Evolutionary conservation across 345 rosid genomes (phyloP).

Genomic region (Anastatica hierochuntica): DNA sequence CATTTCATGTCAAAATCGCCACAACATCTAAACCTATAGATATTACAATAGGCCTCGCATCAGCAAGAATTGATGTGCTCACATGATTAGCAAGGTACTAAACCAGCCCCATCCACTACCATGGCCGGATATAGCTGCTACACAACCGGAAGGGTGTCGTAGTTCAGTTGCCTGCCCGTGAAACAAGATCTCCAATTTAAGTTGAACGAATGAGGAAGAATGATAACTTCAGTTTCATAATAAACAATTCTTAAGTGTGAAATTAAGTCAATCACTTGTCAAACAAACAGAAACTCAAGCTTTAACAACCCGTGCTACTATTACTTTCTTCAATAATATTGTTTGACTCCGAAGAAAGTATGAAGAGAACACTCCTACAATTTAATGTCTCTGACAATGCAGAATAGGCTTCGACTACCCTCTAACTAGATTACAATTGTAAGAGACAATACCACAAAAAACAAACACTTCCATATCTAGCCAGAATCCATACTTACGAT

Average conservation of each 20-base stretch:
- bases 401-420: neutral
- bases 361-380: no score
- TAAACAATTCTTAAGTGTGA: no score
- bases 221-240: neutral
- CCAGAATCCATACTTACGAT: no score
- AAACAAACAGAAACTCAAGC: no score
- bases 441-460: neutral
- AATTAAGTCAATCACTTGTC: no score
- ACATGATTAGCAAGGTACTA: constrained; percentile 51
- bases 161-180: constrained; percentile 51
- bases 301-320: no score
- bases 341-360: no score
- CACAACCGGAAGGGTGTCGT: constrained; percentile 91
- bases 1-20: neutral
- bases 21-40: neutral
- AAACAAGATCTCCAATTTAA: neutral
- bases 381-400: no score
- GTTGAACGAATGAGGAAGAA: neutral
- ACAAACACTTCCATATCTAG: no score
- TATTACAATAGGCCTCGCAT: neutral
- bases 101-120: constrained; percentile 85
- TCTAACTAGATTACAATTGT: neutral
- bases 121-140: constrained; percentile 38
- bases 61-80: constrained; percentile 17
- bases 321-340: no score